A percentile compares a stretch with the other conserved stretches of the same genome.
phyloP scores from a whole-genome alignment of 148 eudicot genomes.

The Chenopodium quinoa region DNA sequence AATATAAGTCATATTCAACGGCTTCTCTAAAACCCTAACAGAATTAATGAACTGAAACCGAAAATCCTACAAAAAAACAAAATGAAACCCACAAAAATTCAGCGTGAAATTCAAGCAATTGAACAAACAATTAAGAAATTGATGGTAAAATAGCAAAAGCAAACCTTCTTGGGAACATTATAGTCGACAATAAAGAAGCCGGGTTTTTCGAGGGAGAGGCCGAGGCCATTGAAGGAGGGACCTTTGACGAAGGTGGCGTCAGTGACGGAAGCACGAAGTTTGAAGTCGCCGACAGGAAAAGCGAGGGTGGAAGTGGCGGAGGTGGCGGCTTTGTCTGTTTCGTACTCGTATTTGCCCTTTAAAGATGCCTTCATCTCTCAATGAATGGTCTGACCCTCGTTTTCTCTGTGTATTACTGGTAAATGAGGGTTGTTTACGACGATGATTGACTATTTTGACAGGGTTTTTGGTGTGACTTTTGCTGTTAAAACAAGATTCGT shows the following conservation, averaged over 20 bases:
- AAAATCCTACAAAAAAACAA: background rate
- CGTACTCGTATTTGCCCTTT: slow-evolving; percentile 52
- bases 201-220: slow-evolving; percentile 70
- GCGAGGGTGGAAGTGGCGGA: slow-evolving; percentile 51
- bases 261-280: slow-evolving; percentile 73
- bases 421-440: background rate
- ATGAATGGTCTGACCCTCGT: background rate
- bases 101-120: slow-evolving; percentile 4
- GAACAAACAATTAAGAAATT: too few species aligned
- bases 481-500: too few species aligned
- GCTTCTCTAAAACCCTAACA: too few species aligned
- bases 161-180: slow-evolving; percentile 78
- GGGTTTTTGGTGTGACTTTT: background rate
- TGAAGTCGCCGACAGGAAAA: slow-evolving; percentile 71
- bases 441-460: background rate
- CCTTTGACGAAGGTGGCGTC: slow-evolving; percentile 74
- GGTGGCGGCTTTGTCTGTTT: slow-evolving; percentile 39
- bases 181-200: slow-evolving; percentile 70
- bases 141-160: background rate
- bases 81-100: background rate
- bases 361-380: slow-evolving; percentile 63
- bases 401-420: background rate
- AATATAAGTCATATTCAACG: too few species aligned
- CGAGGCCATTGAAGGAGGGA: slow-evolving; percentile 67
- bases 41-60: too few species aligned